Percentiles rank a stretch among this genome's conserved stretches.
phyloP scores from a whole-genome alignment of 2,329 filamentous ascomycete genomes.

The Colletotrichum paranaense region DNA sequence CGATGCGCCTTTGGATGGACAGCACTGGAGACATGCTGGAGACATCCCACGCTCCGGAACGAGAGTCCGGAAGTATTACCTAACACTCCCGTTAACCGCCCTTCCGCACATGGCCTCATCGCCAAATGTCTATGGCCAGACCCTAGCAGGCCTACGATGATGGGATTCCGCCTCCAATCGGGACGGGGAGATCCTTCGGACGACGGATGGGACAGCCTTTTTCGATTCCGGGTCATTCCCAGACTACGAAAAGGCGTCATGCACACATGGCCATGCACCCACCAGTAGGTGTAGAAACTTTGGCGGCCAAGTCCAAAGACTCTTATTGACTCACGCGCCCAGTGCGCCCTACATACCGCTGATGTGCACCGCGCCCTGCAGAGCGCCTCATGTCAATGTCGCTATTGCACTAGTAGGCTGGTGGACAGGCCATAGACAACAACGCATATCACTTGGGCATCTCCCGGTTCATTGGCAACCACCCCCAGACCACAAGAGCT shows the following conservation, averaged over 20 bases:
- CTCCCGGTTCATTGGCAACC: neutral
- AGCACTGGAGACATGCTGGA: neutral
- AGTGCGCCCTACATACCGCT: neutral
- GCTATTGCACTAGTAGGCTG: neutral
- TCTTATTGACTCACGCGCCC: constrained; percentile 11
- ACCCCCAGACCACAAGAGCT: neutral
- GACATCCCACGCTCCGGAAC: constrained; percentile 23
- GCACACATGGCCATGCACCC: neutral
- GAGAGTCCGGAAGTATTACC: constrained; percentile 19
- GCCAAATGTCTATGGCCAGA: neutral
- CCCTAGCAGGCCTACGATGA: neutral
- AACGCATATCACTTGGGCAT: neutral
- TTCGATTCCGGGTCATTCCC: neutral
- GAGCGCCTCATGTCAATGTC: constrained; percentile 19
- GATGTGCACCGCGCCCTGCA: constrained; percentile 18
- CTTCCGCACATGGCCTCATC: constrained; percentile 16
- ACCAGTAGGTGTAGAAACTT: too few species aligned
- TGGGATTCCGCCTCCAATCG: constrained; percentile 4
- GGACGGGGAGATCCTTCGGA: constrained; percentile 11
- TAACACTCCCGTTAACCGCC: constrained; percentile 19
- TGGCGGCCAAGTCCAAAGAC: neutral
- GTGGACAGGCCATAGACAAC: neutral
- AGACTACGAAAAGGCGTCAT: neutral
- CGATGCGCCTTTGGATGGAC: neutral
- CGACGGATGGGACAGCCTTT: neutral